Evolutionary conservation across 352 stramenopile genomes (phyloP), one percentile per base, ranked within the genome.

Genomic region (Thraustotheca clavata): DNA sequence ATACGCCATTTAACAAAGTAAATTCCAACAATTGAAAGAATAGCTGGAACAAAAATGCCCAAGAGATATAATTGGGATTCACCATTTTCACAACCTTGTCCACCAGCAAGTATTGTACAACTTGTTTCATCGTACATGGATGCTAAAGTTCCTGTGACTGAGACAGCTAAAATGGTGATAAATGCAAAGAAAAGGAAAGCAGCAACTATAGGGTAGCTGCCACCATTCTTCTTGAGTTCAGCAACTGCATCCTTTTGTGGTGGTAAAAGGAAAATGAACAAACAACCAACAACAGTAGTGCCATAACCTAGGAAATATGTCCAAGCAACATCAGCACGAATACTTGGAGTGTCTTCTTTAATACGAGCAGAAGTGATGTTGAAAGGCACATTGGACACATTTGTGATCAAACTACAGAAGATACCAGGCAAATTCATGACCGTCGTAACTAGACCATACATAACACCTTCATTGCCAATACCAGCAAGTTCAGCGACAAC

Each of bases 341-440:
- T 73, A 14, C 75, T 67, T 48, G 74, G 71, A 8, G 71, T 82
- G 47, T 88, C 79, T 12, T 49, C 59, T 24, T 78, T 14, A 41
- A 88, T 86, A 47, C 80, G 71, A n/a, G 76, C 52, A n/a, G 72
- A 62, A 69, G 71, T 78, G 27, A 88, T 68, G n/a, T 80, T 67
- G 59, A 81, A 84, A 11, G 70, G 67, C 16, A 69, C 68, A 49
- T 82, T 80, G 59, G 82, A 73, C 34, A 83, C 69, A 57, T 86
- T 86, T 34, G 79, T 71, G 26, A 73, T 74, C 2, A 79, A 77
- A 1, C 71, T 83, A 16, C 70, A 73, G 47, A 86, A 80, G 0
- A 73, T 71, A 3, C 68, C 62, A 12, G 72, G 70, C 18, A 83
- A 41, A 40, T 83, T 86, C 43, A 61, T 71, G 32, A 83, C 73